Conservation (phyloP, 2,329 filamentous ascomycete species). For the Aureobasidium sp. region DNA sequence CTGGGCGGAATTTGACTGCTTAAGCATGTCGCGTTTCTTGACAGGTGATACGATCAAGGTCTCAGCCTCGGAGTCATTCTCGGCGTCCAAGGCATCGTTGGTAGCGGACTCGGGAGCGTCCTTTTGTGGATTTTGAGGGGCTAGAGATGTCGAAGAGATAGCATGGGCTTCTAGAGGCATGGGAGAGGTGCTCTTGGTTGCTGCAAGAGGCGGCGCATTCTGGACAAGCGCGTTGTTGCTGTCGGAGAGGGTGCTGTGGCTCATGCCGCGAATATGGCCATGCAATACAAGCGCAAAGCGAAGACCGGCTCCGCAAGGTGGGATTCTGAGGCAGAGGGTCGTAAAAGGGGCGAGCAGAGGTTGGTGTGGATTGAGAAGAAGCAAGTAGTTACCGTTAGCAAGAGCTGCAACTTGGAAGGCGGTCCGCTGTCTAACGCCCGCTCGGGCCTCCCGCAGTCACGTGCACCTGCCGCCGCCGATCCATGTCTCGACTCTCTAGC, state of each 20-base stretch:
- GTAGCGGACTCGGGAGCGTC: not conserved
- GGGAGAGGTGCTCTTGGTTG: not conserved
- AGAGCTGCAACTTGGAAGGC: conserved; percentile 5
- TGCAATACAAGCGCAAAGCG: conserved; percentile 5
- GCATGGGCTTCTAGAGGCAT: not conserved
- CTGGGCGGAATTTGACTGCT: conserved; percentile 22
- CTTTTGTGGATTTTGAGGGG: not conserved
- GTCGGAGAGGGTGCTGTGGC: conserved; percentile 12
- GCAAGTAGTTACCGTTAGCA: conserved; percentile 7
- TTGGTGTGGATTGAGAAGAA: conserved; percentile 8
- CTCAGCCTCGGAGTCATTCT: conserved; percentile 42
- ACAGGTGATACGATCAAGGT: conserved; percentile 40
- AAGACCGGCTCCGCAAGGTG: conserved; percentile 11
- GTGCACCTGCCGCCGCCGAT: not conserved
- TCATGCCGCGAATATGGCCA: conserved; percentile 14
- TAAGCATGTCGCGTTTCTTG: conserved; percentile 31
- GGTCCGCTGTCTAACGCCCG: conserved; percentile 5
- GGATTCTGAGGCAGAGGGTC: not conserved
- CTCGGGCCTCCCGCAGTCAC: not conserved
- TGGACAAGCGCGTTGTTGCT: conserved; percentile 13
- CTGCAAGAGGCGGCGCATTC: conserved; percentile 8
- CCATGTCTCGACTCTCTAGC: not conserved
- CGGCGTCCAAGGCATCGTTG: conserved; percentile 20
- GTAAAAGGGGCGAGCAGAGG: not conserved
- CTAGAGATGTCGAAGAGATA: not conserved